Percentiles rank a stretch among this genome's conserved stretches.
Conservation (phyloP, 805 yeast species). For the Ogataea neopini region DNA sequence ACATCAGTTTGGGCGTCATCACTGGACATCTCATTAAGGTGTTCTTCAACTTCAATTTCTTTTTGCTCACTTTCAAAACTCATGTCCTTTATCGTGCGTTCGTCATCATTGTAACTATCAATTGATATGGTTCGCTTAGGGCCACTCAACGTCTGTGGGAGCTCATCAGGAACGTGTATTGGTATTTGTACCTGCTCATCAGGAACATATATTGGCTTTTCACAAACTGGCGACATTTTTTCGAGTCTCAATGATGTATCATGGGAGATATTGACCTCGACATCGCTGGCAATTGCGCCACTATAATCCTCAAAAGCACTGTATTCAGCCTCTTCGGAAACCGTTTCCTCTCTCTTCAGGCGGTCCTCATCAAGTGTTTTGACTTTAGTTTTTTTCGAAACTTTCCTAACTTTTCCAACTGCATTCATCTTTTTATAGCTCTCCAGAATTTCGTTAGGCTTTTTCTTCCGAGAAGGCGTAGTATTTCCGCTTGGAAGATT, state of each 20-base stretch:
- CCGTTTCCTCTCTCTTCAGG: neutral
- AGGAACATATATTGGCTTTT: no score
- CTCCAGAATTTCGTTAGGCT: conserved; percentile 16
- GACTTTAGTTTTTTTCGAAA: conserved; percentile 10
- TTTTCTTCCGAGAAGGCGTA: conserved; percentile 15
- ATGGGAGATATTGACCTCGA: neutral
- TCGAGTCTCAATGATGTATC: conserved; percentile 1
- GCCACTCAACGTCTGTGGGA: conserved; percentile 13
- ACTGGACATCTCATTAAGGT: neutral
- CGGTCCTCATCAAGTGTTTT: neutral
- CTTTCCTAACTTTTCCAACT: conserved; percentile 17
- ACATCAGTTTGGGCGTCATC: conserved; percentile 6
- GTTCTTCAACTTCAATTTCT: no score
- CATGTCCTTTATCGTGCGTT: conserved; percentile 16
- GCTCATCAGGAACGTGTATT: conserved; percentile 4
- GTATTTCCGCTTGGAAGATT: conserved; percentile 10
- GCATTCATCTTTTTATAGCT: conserved; percentile 22
- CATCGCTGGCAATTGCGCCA: neutral
- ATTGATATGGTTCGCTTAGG: conserved; percentile 27
- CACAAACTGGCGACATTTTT: neutral
- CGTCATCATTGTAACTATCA: conserved; percentile 24
- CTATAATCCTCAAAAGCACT: neutral
- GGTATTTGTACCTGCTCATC: neutral
- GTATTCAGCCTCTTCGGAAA: neutral
- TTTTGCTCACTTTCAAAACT: conserved; percentile 16